Conservation (phyloP, 495 filamentous ascomycete genomes). For the Aspergillus leporis region DNA sequence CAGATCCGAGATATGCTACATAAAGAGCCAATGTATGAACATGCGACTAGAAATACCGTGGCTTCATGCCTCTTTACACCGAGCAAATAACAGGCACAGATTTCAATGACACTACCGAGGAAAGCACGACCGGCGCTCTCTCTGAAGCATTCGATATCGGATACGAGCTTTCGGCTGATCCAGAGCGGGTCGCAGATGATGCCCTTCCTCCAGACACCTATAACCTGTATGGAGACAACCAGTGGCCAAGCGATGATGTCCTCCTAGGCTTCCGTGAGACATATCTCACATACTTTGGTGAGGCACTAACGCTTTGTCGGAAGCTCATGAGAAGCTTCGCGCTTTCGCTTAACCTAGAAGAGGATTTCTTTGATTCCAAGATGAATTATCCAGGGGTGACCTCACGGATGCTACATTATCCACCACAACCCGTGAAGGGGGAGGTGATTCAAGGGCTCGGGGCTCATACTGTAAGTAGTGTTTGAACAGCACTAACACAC, state of each 20-base stretch:
- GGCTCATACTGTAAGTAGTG: constrained; percentile 37
- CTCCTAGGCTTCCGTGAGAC: constrained; percentile 21
- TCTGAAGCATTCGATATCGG: constrained; percentile 46
- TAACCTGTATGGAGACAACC: constrained; percentile 29
- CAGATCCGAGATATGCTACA: background rate
- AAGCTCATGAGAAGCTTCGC: constrained; percentile 46
- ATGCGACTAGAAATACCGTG: constrained; percentile 32
- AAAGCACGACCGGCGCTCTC: constrained; percentile 24
- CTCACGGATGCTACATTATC: constrained; percentile 48
- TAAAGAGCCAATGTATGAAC: background rate
- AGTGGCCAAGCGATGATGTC: constrained; percentile 26
- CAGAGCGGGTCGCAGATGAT: constrained; percentile 20
- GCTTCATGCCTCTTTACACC: constrained; percentile 31
- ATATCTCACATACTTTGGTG: constrained; percentile 29
- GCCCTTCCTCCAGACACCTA: constrained; percentile 21
- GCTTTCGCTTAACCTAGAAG: constrained; percentile 42
- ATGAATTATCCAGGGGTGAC: constrained; percentile 44
- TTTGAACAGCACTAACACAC: background rate
- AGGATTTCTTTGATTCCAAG: constrained; percentile 45
- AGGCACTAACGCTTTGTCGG: constrained; percentile 31
- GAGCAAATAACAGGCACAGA: constrained; percentile 30
- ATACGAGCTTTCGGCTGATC: constrained; percentile 38
- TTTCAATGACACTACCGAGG: constrained; percentile 13
- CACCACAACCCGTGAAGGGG: constrained; percentile 30
- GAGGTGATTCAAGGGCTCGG: constrained; percentile 45